These are phyloP conservation scores for Pyrenophora graminea DNA, from an alignment of 2,329 filamentous ascomycete species.

Conservation along the genomic window DNA sequence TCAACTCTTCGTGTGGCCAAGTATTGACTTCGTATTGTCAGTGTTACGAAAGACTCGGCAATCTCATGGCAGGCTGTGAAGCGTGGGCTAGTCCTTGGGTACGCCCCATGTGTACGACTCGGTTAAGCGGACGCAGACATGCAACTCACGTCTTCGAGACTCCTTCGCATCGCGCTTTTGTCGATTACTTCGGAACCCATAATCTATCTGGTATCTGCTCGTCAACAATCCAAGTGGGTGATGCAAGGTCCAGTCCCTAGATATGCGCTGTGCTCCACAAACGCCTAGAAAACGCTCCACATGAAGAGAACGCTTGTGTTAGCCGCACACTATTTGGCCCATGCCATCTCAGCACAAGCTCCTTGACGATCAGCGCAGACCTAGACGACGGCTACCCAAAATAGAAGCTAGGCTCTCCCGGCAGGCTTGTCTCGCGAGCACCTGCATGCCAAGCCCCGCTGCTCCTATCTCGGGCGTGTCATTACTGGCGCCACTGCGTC, in stretches of 20 bases:
- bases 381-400: constrained; percentile 20
- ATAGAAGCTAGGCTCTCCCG: constrained; percentile 22
- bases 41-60: background rate
- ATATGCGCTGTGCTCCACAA: constrained; percentile 22
- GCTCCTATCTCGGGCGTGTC: constrained; percentile 31
- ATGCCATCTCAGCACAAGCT: constrained; percentile 13
- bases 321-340: constrained; percentile 11
- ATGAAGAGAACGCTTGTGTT: constrained; percentile 14
- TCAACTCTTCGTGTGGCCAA: background rate
- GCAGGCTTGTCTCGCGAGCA: constrained; percentile 22
- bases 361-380: constrained; percentile 24
- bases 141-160: too few relatives aligned
- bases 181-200: too few relatives aligned
- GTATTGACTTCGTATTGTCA: constrained; percentile 21
- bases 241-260: background rate
- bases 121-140: too few relatives aligned
- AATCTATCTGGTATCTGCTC: too few relatives aligned
- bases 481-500: constrained; percentile 23
- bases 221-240: background rate
- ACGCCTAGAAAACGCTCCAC: constrained; percentile 17
- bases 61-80: too few relatives aligned
- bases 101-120: too few relatives aligned
- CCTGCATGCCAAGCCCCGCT: constrained; percentile 32
- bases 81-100: background rate
- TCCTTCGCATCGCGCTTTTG: too few relatives aligned